A percentile compares a stretch with the other conserved stretches of the same genome.
phyloP scores from a whole-genome alignment of 1,284 basidiomycete genomes.

The Trichosporon ovoides region DNA sequence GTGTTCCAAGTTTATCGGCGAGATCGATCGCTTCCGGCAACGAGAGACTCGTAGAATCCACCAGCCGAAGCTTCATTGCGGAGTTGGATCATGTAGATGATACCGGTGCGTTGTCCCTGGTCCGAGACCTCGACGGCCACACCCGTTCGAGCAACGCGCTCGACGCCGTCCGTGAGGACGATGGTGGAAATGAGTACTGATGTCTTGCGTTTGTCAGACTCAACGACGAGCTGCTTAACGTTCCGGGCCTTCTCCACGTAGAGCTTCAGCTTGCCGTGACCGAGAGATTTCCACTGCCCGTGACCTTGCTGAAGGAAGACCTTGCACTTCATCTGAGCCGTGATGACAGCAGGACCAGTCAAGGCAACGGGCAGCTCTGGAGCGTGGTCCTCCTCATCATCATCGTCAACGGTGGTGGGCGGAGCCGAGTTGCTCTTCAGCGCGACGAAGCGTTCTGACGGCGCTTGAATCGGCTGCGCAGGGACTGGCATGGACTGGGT shows the following conservation, averaged over 20 bases:
- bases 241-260: constrained; percentile 73
- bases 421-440: constrained; percentile 5
- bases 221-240: constrained; percentile 93
- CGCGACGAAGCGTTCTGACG: constrained; percentile 13
- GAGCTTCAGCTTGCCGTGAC: constrained; percentile 78
- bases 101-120: constrained; percentile 81
- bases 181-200: constrained; percentile 87
- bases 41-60: constrained; percentile 77
- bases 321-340: constrained; percentile 98
- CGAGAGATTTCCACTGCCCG: constrained; percentile 93
- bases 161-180: constrained; percentile 90
- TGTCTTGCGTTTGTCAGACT: constrained; percentile 70
- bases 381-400: background rate
- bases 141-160: constrained; percentile 94
- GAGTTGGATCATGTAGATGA: constrained; percentile 95
- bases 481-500: constrained; percentile 56
- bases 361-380: constrained; percentile 53
- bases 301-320: constrained; percentile 93
- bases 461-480: constrained; percentile 65
- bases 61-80: constrained; percentile 80
- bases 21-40: constrained; percentile 76
- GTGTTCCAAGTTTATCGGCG: background rate
- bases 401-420: background rate
- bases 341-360: constrained; percentile 65
- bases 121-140: constrained; percentile 95